Conservation (phyloP, 139 green algal genomes). For the Chlamydomonas sp. region DNA sequence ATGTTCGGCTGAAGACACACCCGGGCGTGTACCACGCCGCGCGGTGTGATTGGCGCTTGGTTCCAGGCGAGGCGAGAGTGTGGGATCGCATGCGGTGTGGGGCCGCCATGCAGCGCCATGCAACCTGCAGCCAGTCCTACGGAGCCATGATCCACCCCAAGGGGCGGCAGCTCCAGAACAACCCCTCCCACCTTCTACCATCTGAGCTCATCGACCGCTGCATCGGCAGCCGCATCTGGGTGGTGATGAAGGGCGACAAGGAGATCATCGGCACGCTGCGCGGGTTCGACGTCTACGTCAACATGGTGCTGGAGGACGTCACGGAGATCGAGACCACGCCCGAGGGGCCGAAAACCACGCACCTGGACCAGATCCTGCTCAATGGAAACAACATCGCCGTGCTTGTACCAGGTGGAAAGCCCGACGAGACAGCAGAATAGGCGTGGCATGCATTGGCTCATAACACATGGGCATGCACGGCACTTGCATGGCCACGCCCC, state of each 20-base stretch:
- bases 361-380: slow-evolving; percentile 92
- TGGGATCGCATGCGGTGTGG: too few species aligned
- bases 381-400: slow-evolving; percentile 98
- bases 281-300: slow-evolving; percentile 98
- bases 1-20: too few species aligned
- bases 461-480: too few species aligned
- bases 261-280: slow-evolving; percentile 85
- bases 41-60: too few species aligned
- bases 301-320: slow-evolving; percentile 99
- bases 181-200: slow-evolving; percentile 80
- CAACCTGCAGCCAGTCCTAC: background rate
- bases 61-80: too few species aligned
- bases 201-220: slow-evolving; percentile 92
- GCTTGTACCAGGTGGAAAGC: slow-evolving; percentile 80
- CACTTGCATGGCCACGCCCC: too few species aligned
- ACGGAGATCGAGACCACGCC: slow-evolving; percentile 84
- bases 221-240: slow-evolving; percentile 90
- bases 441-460: too few species aligned
- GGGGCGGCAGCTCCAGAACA: slow-evolving; percentile 30
- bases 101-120: too few species aligned
- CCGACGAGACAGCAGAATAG: slow-evolving; percentile 37
- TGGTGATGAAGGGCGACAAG: slow-evolving; percentile 91
- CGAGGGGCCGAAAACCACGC: slow-evolving; percentile 67
- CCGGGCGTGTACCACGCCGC: too few species aligned
- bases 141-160: slow-evolving; percentile 16